These are phyloP conservation scores for Lipomyces anomalus DNA, from an alignment of 805 yeast genomes.

Conservation along the genomic window DNA sequence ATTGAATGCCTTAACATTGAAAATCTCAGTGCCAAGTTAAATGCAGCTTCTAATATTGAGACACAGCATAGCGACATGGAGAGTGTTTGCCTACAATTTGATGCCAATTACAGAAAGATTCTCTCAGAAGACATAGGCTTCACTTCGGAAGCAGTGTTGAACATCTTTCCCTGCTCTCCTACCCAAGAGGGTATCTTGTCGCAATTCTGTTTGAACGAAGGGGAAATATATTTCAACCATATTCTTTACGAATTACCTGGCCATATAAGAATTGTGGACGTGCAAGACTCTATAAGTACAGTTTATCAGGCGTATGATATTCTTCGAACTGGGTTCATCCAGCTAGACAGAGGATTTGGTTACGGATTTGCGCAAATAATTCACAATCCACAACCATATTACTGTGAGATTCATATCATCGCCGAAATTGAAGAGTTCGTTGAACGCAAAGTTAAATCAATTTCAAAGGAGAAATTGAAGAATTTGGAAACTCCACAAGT, in stretches of 20 bases:
- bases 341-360: slow-evolving; percentile 1
- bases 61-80: too few relatives aligned
- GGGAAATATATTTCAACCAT: slow-evolving; percentile 15
- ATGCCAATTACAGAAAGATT: not conserved
- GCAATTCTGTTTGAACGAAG: slow-evolving; percentile 12
- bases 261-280: not conserved
- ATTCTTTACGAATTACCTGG: slow-evolving; percentile 15
- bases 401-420: slow-evolving; percentile 1
- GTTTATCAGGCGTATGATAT: slow-evolving; percentile 12
- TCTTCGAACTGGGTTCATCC: slow-evolving; percentile 22
- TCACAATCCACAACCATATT: not conserved
- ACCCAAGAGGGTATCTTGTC: slow-evolving; percentile 22
- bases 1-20: slow-evolving; percentile 4
- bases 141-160: not conserved
- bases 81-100: too few relatives aligned
- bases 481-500: too few relatives aligned
- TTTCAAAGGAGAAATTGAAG: not conserved
- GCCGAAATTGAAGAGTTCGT: slow-evolving; percentile 3
- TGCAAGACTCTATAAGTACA: slow-evolving; percentile 9
- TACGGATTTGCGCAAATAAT: slow-evolving; percentile 22
- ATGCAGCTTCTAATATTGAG: not conserved
- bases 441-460: not conserved
- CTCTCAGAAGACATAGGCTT: not conserved
- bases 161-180: slow-evolving; percentile 20
- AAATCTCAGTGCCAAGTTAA: not conserved